Percentiles rank a stretch among this genome's conserved stretches.
Evolutionary conservation across 176 grass and related monocot species (phyloP).

Genomic region (Paspalum notatum): DNA sequence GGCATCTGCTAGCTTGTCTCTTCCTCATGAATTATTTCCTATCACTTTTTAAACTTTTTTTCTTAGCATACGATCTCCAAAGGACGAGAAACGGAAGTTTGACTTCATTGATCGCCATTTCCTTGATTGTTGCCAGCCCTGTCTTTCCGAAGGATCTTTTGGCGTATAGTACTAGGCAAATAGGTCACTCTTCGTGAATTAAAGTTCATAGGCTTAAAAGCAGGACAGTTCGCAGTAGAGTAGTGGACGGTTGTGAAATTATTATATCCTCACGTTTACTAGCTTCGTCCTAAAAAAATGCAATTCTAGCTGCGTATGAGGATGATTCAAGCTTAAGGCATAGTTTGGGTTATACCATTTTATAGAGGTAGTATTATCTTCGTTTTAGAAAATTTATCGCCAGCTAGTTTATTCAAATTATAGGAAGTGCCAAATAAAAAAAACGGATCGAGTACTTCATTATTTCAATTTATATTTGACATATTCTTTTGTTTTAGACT

Average conservation of each 20-base stretch:
- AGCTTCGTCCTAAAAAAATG: neutral
- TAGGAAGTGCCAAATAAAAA: no score
- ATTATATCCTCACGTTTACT: neutral
- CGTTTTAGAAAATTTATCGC: no score
- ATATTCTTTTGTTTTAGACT: no score
- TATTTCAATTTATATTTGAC: no score
- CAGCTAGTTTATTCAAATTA: no score
- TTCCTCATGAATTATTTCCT: neutral
- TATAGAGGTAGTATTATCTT: no score
- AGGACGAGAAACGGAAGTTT: neutral
- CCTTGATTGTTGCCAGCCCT: neutral
- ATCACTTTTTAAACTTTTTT: neutral
- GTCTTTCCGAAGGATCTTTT: no score
- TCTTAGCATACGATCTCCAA: neutral
- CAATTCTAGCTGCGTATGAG: neutral
- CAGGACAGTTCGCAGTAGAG: neutral
- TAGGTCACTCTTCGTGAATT: neutral
- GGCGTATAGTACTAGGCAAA: neutral
- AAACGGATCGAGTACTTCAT: no score
- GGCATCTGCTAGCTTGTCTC: no score
- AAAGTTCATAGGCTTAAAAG: neutral
- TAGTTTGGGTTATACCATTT: no score
- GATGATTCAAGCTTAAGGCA: no score
- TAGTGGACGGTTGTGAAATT: neutral
- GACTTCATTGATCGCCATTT: neutral